Evolutionary conservation across 1,139 yeast genomes (phyloP).

Genomic region (Candida pseudocylindracea): DNA sequence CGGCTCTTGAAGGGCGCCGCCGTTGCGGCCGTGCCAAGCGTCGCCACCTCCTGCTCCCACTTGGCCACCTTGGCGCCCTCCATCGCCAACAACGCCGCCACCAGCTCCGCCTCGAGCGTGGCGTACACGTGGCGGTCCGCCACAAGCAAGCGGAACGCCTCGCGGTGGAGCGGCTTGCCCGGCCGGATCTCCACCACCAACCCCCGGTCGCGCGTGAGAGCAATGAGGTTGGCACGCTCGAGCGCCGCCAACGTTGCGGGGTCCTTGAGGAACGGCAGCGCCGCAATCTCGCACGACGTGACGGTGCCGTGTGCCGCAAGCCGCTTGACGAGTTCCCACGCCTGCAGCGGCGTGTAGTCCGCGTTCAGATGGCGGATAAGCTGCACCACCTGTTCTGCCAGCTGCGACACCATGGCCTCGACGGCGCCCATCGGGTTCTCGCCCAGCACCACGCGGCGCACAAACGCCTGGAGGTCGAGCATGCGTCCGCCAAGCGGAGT

Average conservation of each 20-base stretch:
- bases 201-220: slow-evolving; percentile 54
- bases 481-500: slow-evolving; percentile 84
- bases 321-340: slow-evolving; percentile 61
- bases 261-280: slow-evolving; percentile 37
- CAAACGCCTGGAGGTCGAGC: slow-evolving; percentile 81
- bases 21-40: slow-evolving; percentile 12
- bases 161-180: slow-evolving; percentile 68
- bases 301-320: slow-evolving; percentile 26
- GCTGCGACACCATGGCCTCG: slow-evolving; percentile 58
- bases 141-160: slow-evolving; percentile 54
- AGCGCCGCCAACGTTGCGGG: slow-evolving; percentile 34
- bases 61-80: slow-evolving; percentile 44
- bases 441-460: slow-evolving; percentile 72
- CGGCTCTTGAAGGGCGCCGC: too few relatives aligned
- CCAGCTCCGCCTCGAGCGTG: slow-evolving; percentile 40
- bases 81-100: slow-evolving; percentile 25
- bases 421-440: slow-evolving; percentile 63
- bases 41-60: slow-evolving; percentile 51
- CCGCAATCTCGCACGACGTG: slow-evolving; percentile 26
- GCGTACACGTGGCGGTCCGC: slow-evolving; percentile 32
- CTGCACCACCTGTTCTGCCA: slow-evolving; percentile 75
- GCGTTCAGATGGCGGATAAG: slow-evolving; percentile 29
- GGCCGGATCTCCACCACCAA: slow-evolving; percentile 42
- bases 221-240: slow-evolving; percentile 60
- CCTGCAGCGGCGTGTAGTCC: slow-evolving; percentile 60